A percentile compares a stretch with the other conserved stretches of the same genome.
Conservation (phyloP, 345 rosid species). For the Anastatica hierochuntica region DNA sequence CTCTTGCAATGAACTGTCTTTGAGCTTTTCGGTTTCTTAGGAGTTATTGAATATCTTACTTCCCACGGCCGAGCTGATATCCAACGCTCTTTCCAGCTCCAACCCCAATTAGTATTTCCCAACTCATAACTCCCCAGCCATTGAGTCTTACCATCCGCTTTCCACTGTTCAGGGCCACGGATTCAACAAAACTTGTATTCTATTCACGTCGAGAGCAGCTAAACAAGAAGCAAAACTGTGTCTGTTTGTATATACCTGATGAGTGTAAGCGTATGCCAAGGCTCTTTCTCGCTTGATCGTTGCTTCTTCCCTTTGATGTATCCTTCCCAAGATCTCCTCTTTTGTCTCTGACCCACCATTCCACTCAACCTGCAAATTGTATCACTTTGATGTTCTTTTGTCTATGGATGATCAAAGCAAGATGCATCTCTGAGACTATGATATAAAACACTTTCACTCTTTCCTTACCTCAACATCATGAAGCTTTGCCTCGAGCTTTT, state of each 20-base stretch:
- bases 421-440: too few species aligned
- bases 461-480: constrained; percentile 81
- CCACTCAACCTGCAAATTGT: constrained; percentile 98
- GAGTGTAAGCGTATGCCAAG: constrained; percentile 94
- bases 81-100: constrained; percentile 99
- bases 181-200: background rate
- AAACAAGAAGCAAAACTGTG: constrained; percentile 1
- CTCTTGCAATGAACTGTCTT: constrained; percentile 33
- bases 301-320: constrained; percentile 82
- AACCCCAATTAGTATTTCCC: constrained; percentile 80
- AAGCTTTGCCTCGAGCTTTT: constrained; percentile 87
- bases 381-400: too few species aligned
- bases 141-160: constrained; percentile 49
- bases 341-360: constrained; percentile 64
- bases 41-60: constrained; percentile 44
- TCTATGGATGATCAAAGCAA: too few species aligned
- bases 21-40: constrained; percentile 40
- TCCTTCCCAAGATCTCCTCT: constrained; percentile 60
- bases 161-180: constrained; percentile 44
- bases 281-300: constrained; percentile 84
- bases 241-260: constrained; percentile 57
- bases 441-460: too few species aligned
- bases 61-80: constrained; percentile 94
- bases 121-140: constrained; percentile 44
- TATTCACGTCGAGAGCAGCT: background rate